A percentile compares a stretch with the other conserved stretches of the same genome.
Evolutionary conservation across 176 grass and related monocot genomes (phyloP).

Genomic region (Poa pratensis): DNA sequence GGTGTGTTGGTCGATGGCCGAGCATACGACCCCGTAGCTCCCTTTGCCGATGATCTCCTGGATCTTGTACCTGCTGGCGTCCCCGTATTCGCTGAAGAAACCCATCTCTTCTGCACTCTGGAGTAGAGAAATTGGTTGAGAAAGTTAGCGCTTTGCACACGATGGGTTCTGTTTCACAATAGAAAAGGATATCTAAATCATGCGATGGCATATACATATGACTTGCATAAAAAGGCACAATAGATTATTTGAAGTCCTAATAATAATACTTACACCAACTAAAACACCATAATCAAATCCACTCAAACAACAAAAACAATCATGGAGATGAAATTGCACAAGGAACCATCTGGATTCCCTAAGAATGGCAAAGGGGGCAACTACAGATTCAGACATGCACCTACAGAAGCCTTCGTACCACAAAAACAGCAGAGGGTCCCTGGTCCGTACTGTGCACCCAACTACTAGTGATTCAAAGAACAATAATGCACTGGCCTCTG

Average conservation of each 20-base stretch:
- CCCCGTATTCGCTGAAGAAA: constrained; percentile 87
- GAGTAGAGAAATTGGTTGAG: neutral
- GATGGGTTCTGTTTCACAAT: neutral
- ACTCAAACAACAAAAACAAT: neutral
- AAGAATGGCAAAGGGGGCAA: neutral
- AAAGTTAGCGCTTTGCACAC: neutral
- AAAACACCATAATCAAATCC: neutral
- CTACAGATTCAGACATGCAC: neutral
- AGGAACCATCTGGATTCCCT: neutral
- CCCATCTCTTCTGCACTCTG: constrained; percentile 85
- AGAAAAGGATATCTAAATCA: neutral
- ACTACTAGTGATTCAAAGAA: constrained; percentile 18
- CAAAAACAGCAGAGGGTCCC: neutral
- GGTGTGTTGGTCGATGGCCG: constrained; percentile 85
- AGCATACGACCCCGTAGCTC: constrained; percentile 92
- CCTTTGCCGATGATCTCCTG: constrained; percentile 90
- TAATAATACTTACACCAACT: neutral
- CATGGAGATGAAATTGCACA: constrained; percentile 6
- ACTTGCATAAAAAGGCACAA: neutral
- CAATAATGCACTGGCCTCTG: constrained; percentile 7
- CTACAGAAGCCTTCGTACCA: neutral
- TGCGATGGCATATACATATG: neutral
- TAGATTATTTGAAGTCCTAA: neutral
- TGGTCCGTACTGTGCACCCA: neutral
- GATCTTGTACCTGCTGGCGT: constrained; percentile 85